Percentiles rank a stretch among this genome's conserved stretches.
phyloP scores from a whole-genome alignment of 2,329 filamentous ascomycete genomes.

The Botrytis byssoidea region DNA sequence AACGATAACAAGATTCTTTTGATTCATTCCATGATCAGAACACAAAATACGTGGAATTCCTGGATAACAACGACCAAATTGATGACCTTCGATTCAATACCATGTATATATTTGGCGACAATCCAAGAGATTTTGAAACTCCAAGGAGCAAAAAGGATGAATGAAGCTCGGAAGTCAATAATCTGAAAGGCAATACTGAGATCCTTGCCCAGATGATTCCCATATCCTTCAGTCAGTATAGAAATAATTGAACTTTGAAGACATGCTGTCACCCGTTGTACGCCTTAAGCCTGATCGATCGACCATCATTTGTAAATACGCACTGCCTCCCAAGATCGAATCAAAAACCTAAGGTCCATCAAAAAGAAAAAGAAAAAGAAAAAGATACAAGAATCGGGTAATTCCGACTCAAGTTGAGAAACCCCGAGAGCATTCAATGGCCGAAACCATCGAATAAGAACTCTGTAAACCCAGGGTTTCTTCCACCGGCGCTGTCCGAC shows the following conservation, averaged over 20 bases:
- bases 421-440: neutral
- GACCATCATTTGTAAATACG: neutral
- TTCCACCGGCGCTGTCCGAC: neutral
- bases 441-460: neutral
- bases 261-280: neutral
- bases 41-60: neutral
- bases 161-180: neutral
- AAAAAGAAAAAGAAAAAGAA: too few species aligned
- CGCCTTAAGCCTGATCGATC: neutral
- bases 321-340: neutral
- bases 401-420: conserved; percentile 6
- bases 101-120: neutral
- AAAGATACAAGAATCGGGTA: neutral
- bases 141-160: neutral
- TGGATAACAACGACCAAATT: neutral
- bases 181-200: too few species aligned
- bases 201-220: too few species aligned
- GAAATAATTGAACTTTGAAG: neutral
- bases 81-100: neutral
- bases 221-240: neutral
- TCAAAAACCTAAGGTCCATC: neutral
- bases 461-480: neutral
- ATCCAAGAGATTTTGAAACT: neutral
- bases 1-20: rapidly evolving
- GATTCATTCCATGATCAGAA: rapidly evolving